These are phyloP conservation scores for Pleurotus eryngii DNA, from an alignment of 768 basidiomycete species.

Conservation along the genomic window DNA sequence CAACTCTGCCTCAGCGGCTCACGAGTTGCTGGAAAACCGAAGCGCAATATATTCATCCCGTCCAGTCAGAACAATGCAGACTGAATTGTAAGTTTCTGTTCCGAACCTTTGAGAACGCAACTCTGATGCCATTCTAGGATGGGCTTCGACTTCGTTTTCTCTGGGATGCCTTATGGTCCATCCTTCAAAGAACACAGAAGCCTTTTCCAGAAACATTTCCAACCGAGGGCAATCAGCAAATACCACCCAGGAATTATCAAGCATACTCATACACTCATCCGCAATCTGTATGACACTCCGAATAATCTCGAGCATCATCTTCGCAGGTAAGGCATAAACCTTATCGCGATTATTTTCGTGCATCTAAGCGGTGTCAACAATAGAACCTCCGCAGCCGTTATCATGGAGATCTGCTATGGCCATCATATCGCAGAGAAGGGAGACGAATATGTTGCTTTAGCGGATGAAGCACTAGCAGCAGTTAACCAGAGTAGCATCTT, in stretches of 20 bases:
- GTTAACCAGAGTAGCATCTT: slow-evolving; percentile 15
- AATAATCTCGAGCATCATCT: slow-evolving; percentile 5
- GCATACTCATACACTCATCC: background rate
- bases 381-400: slow-evolving; percentile 10
- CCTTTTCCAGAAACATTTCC: slow-evolving; percentile 7
- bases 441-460: slow-evolving; percentile 22
- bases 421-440: slow-evolving; percentile 18
- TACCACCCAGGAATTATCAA: slow-evolving; percentile 2
- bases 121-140: background rate
- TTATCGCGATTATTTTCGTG: background rate
- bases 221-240: slow-evolving; percentile 1
- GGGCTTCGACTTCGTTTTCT: slow-evolving; percentile 3
- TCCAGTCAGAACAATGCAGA: background rate
- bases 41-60: slow-evolving; percentile 38
- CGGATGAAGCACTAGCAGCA: slow-evolving; percentile 20
- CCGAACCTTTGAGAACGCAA: background rate
- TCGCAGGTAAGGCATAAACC: background rate
- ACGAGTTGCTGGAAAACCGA: slow-evolving; percentile 39
- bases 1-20: slow-evolving; percentile 25
- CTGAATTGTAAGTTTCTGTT: background rate
- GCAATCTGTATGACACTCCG: background rate
- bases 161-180: background rate
- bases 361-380: background rate
- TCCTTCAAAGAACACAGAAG: slow-evolving; percentile 1
- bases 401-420: slow-evolving; percentile 18